Base-by-base conservation (phyloP, 805 yeast genomes). In the Starmera quercuum region DNA sequence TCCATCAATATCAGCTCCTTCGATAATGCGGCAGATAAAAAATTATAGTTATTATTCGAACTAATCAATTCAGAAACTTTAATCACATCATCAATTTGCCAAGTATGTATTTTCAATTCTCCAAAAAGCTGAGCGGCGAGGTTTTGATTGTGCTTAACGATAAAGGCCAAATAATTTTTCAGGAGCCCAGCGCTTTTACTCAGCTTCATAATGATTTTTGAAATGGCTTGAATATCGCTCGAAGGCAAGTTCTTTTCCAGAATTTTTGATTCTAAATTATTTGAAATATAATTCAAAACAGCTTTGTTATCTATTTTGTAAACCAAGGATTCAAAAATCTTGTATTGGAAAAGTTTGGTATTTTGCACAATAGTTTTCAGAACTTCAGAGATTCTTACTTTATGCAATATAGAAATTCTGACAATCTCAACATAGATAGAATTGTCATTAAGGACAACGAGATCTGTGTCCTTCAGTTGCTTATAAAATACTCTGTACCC, bases 241-340 rank as follows among this genome's bases (percentile, higher is more conserved):
- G 16, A 16, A 3, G 35, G 10, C 16, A 41, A 29, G 10, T 2
- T 26, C 17, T 31, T 28, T 14, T 40, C 42, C 21, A 49, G 38
- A 23, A 49, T 40, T 22, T 39, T 39, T 2, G 51, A 45, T 27
- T 46, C 51, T n/a, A 49, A 16, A 25, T 46, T 46, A 33, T 49
- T 47, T 5, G 41, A 32, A 26, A 49, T 39, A 36, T 34, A 49
- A 10, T 32, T 31, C 9, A 26, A 29, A n/a, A 46, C 31, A 8
- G 20, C 17, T 12, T 21, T 4, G 5, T 28, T 24, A 4, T 40
- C 19, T 6, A 37, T n/a, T 7, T 27, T 19, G 2, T 17, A 7
- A 7, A 39, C 29, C 7, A 47, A 15, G 12, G 26, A 33, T 16
- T 48, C 46, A 20, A 40, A 38, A 18, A 48, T 37, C 9, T 25